Evolutionary conservation across 108 stramenopile species (phyloP), one percentile per base, ranked within the genome.

Genomic region (Skeletonema menzelii): DNA sequence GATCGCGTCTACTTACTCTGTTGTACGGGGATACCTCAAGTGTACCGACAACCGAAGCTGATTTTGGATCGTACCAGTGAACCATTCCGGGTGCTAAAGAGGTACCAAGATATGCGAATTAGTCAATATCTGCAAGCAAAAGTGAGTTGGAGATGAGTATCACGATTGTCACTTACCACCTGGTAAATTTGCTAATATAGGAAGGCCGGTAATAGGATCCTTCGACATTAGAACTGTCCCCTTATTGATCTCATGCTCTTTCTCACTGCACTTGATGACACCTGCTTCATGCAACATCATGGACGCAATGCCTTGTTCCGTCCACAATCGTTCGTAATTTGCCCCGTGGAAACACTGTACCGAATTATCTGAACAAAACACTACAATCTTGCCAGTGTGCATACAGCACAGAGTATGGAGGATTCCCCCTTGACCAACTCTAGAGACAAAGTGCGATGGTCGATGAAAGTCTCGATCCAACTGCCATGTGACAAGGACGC

Each of bases 11-110:
- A 49, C 85, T 87, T 8, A 92, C 79, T 1, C 91, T 81, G 68
- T 95, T 95, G 84, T 83, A 92, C 5, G 88, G 90, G 17, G 87
- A 87, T n/a, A 90, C 88, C 67, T 91, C 91, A 17, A 95, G 76
- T 4, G 72, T 67, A 15, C 73, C 75, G 38, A 70, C 72, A 27
- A 92, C 83, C 0, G 80, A 79, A 37, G 79, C 72, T 15, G 75
- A 60, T 4, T 32, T 60, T 22, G 88, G 76, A 81, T 95, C 87
- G 67, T 83, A 91, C 94, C 89, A 91, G 64, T 95, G 89, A 28
- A 95, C 77, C 61, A 77, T 86, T 56, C 94, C 94, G 8, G 91
- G 87, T 8, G 94, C 88, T 32, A 8, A 44, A 28, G n/a, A 84
- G 59, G 10, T n/a, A 42, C 44, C 4, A 83, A 26, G 20, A 84